Base-by-base conservation (phyloP, 208 protist species). In the Crithidia expoeki region DNA sequence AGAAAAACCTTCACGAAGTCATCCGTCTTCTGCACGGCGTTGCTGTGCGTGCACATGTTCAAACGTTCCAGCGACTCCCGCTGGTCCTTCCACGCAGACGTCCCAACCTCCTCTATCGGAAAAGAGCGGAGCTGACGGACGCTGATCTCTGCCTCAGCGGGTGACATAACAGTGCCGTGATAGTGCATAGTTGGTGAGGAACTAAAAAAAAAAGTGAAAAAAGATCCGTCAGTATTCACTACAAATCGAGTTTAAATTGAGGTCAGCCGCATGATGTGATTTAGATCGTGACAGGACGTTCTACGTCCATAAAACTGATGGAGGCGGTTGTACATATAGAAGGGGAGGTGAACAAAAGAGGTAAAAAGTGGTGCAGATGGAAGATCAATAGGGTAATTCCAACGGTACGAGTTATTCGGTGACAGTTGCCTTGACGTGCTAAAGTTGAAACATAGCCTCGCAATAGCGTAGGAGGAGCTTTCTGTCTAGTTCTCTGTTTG, bases 41-140 rank as follows among this genome's bases (percentile, higher is more conserved):
- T 94, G 75, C 91, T 93, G 81, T 97, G 94, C 33, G 86, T 86
- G 61, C 89, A 94, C 84, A 94, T 94, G 80, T 97, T 97, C 23
- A 97, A 84, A 11, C 81, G 75, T 70, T 97, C 91, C 19, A 96
- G 56, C 11, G 73, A 70, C 64, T 86, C 81, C 2, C 91, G 88
- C 59, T 97, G 91, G 19, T 72, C 53, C 59, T 96, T 95, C 94
- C 94, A 97, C 46, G 78, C 79, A 19, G 77, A 63, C 2, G 76
- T 88, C 21, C 89, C 90, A 6, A 97, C 74, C 32, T 92, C 70
- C 30, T 74, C 72, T 3, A 97, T 55, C 0, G 81, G 30, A 49
- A 96, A 85, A 27, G 83, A 59, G 30, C 84, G 78, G 56, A 96
- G 80, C 52, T 94, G 78, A 1, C 83, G 82, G 16, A 96, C 74